A percentile compares a stretch with the other conserved stretches of the same genome.
Evolutionary conservation across 352 stramenopile species (phyloP).

Genomic region (Phytophthora ohioensis): DNA sequence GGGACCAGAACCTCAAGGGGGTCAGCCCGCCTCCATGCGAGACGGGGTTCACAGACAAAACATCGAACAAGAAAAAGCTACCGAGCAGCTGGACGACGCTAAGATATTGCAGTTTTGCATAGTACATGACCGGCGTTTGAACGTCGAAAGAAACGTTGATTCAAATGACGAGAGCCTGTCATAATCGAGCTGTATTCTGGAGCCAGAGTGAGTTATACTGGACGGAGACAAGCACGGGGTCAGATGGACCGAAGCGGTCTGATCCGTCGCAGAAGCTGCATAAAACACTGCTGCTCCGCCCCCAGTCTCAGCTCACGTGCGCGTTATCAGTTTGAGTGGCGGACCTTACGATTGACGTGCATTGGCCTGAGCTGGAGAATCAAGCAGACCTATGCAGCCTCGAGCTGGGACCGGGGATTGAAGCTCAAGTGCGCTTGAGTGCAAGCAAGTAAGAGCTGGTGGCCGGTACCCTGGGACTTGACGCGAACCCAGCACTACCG

Average conservation of each 20-base stretch:
- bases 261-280: slow-evolving; percentile 23
- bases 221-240: slow-evolving; percentile 17
- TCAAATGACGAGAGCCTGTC: slow-evolving; percentile 29
- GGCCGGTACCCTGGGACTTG: slow-evolving; percentile 22
- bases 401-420: slow-evolving; percentile 31
- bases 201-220: slow-evolving; percentile 29
- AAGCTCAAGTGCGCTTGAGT: slow-evolving; percentile 15
- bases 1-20: not conserved
- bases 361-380: slow-evolving; percentile 20
- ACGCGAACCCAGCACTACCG: slow-evolving; percentile 25
- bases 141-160: slow-evolving; percentile 21
- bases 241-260: slow-evolving; percentile 34
- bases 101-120: slow-evolving; percentile 34
- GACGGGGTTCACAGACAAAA: slow-evolving; percentile 13
- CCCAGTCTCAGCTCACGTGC: slow-evolving; percentile 31
- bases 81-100: slow-evolving; percentile 24
- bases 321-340: slow-evolving; percentile 34
- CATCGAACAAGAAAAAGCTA: slow-evolving; percentile 25
- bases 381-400: slow-evolving; percentile 21
- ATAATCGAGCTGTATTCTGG: slow-evolving; percentile 15
- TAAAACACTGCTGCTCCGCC: not conserved
- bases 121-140: slow-evolving; percentile 23
- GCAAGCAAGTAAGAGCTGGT: slow-evolving; percentile 26
- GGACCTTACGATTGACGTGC: slow-evolving; percentile 11
- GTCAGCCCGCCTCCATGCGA: slow-evolving; percentile 17